Evolutionary conservation across 495 filamentous ascomycete genomes (phyloP).

Genomic region (Xylaria longipes): DNA sequence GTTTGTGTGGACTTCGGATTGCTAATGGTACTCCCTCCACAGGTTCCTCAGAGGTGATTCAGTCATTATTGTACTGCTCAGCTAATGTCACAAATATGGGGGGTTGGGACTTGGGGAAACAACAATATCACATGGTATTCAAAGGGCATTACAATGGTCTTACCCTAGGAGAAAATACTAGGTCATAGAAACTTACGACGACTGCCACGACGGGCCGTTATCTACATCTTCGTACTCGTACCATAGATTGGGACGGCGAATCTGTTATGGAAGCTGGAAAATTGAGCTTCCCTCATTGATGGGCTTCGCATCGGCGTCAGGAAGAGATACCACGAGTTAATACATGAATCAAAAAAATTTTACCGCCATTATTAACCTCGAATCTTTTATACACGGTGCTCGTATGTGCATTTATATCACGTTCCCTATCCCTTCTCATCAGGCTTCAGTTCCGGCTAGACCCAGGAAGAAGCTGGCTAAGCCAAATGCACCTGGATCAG

Average conservation of each 20-base stretch:
- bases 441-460: constrained; percentile 58
- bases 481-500: constrained; percentile 91
- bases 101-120: neutral
- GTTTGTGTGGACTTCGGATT: neutral
- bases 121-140: constrained; percentile 9
- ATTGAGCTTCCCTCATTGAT: constrained; percentile 18
- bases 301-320: constrained; percentile 28
- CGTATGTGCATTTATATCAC: constrained; percentile 28
- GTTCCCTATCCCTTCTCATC: constrained; percentile 40
- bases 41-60: constrained; percentile 95
- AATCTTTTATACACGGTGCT: constrained; percentile 5
- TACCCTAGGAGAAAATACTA: neutral
- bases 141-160: neutral
- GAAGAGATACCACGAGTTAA: constrained; percentile 31
- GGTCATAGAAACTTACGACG: constrained; percentile 8
- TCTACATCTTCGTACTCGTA: constrained; percentile 16
- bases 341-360: constrained; percentile 23
- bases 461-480: constrained; percentile 81
- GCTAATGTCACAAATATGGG: constrained; percentile 51
- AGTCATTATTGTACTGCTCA: constrained; percentile 90
- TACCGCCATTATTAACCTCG: constrained; percentile 2
- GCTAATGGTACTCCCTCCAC: constrained; percentile 27
- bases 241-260: constrained; percentile 10
- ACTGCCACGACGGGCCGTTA: neutral
- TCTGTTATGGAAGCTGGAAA: constrained; percentile 12